Percentiles rank a stretch among this genome's conserved stretches.
These are phyloP conservation scores for Skeletonema menzelii DNA, from an alignment of 108 stramenopile species.

Conservation along the genomic window DNA sequence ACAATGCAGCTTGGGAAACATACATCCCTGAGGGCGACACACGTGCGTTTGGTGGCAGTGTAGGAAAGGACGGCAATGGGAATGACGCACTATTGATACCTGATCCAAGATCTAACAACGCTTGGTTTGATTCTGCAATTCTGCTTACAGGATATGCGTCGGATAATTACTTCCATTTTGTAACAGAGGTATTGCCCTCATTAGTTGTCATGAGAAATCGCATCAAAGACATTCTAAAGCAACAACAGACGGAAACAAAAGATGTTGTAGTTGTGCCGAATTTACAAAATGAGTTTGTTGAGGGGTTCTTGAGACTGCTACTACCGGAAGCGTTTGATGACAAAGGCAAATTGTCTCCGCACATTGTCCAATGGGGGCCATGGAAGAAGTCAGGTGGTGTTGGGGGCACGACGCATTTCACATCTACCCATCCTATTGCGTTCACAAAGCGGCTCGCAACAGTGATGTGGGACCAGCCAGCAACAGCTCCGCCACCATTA, in stretches of 20 bases:
- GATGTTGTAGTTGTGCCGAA: conserved; percentile 26
- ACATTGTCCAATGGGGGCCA: conserved; percentile 19
- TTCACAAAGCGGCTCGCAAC: conserved; percentile 10
- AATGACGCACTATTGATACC: conserved; percentile 24
- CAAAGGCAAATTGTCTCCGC: not conserved
- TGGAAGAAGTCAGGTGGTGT: not conserved
- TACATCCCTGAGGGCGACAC: conserved; percentile 14
- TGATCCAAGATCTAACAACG: conserved; percentile 6
- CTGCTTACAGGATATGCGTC: conserved; percentile 22
- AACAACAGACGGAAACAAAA: not conserved
- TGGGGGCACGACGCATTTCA: not conserved
- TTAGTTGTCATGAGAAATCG: conserved; percentile 25
- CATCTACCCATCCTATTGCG: conserved; percentile 14
- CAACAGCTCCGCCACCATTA: conserved; percentile 11
- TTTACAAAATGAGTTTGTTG: conserved; percentile 25
- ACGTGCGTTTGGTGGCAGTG: not conserved
- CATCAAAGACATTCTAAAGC: not conserved
- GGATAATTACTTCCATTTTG: conserved; percentile 26
- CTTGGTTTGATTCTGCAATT: conserved; percentile 11
- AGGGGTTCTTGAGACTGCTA: conserved; percentile 19
- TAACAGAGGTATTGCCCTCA: conserved; percentile 25
- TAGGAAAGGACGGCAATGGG: conserved; percentile 12
- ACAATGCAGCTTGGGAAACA: conserved; percentile 19
- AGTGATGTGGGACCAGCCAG: conserved; percentile 27
- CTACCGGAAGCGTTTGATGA: conserved; percentile 10